A percentile compares a stretch with the other conserved stretches of the same genome.
Evolutionary conservation across 2,329 filamentous ascomycete genomes (phyloP).

Genomic region (Endocalyx cinctus): DNA sequence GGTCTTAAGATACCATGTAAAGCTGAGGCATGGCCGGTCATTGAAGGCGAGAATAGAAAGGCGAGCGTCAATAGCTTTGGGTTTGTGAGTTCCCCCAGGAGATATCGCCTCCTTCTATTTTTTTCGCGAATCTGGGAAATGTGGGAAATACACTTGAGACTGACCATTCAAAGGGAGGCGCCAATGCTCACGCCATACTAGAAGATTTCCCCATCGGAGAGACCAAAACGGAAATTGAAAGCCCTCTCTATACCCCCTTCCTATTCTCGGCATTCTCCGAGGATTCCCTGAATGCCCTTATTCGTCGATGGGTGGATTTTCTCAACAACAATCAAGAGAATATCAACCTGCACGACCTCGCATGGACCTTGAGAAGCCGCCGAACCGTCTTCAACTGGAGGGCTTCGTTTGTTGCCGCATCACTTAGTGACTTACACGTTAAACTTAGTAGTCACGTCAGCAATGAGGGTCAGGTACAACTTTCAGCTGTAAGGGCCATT

Average conservation of each 20-base stretch:
- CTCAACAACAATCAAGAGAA: neutral
- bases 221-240: neutral
- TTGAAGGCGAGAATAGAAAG: neutral
- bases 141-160: slow-evolving; percentile 1
- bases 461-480: no score
- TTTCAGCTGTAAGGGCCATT: no score
- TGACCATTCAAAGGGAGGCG: neutral
- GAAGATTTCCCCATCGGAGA: neutral
- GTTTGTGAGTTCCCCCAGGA: neutral
- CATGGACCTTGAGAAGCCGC: slow-evolving; percentile 8
- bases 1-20: neutral
- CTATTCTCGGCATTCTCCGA: neutral
- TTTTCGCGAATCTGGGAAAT: slow-evolving; percentile 2
- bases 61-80: slow-evolving; percentile 1
- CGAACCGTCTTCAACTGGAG: no score
- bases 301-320: no score
- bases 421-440: no score
- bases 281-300: neutral
- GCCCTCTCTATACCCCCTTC: neutral
- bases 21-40: neutral
- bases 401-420: no score
- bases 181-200: neutral
- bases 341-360: slow-evolving; percentile 4
- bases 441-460: no score
- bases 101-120: neutral